A percentile compares a stretch with the other conserved stretches of the same genome.
These are phyloP conservation scores for Trichothecium sympodiale DNA, from an alignment of 2,329 filamentous ascomycete genomes.

Conservation along the genomic window DNA sequence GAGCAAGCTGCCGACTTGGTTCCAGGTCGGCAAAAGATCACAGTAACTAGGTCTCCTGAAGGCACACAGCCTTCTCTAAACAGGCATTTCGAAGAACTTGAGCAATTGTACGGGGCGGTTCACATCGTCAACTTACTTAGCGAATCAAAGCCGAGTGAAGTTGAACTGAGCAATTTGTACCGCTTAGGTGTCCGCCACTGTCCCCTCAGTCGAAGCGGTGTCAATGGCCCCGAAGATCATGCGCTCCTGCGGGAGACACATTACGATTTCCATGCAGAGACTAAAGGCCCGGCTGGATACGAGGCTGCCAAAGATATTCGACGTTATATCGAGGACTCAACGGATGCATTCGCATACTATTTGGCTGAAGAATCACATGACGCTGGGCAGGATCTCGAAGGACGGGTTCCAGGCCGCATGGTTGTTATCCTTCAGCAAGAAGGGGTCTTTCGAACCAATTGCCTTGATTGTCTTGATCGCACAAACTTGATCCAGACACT, in stretches of 20 bases:
- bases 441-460: conserved; percentile 93
- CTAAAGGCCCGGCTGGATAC: conserved; percentile 74
- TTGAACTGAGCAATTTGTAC: conserved; percentile 72
- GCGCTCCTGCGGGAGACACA: conserved; percentile 71
- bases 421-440: conserved; percentile 80
- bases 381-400: conserved; percentile 24
- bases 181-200: conserved; percentile 66
- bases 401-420: conserved; percentile 29
- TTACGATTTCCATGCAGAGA: conserved; percentile 95
- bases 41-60: conserved; percentile 75
- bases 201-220: conserved; percentile 52
- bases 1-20: conserved; percentile 82
- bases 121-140: conserved; percentile 94
- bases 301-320: conserved; percentile 82
- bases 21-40: conserved; percentile 90
- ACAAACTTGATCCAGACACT: conserved; percentile 96
- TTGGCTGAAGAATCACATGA: conserved; percentile 64
- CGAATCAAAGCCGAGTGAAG: conserved; percentile 74
- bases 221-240: conserved; percentile 50
- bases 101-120: conserved; percentile 76
- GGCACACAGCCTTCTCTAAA: conserved; percentile 92
- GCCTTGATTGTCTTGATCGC: conserved; percentile 87
- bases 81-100: conserved; percentile 84
- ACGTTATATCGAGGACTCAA: conserved; percentile 64
- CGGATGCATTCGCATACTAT: conserved; percentile 87